Evolutionary conservation across 305 asterid species (phyloP).

Genomic region (Fraxinus albicans): DNA sequence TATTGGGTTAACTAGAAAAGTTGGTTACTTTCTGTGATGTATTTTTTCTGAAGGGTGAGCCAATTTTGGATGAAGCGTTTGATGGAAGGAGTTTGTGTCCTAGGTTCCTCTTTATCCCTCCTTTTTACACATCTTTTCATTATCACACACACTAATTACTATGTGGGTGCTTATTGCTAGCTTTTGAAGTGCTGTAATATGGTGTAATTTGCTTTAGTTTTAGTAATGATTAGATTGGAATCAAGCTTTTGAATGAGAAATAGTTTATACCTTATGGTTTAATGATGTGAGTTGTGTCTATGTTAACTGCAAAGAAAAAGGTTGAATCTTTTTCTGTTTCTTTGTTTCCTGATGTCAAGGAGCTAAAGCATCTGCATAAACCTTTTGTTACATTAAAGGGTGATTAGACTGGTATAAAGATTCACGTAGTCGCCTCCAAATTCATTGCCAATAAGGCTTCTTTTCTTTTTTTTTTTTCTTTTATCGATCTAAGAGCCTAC

Average conservation of each 20-base stretch:
- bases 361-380: too few species aligned
- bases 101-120: slow-evolving; percentile 21
- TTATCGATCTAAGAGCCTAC: neutral
- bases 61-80: neutral
- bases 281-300: neutral
- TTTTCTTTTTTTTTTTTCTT: too few species aligned
- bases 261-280: neutral
- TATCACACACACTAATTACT: neutral
- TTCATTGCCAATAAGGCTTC: too few species aligned
- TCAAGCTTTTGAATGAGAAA: neutral
- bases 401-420: neutral
- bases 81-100: slow-evolving; percentile 10
- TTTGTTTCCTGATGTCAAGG: neutral
- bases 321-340: neutral
- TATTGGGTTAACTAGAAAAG: neutral
- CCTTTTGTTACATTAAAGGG: neutral
- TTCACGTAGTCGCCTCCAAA: too few species aligned
- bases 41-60: neutral
- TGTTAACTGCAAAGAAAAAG: neutral
- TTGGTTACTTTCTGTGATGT: neutral
- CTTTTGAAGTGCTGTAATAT: neutral
- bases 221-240: slow-evolving; percentile 5
- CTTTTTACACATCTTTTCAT: neutral
- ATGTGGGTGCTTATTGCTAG: slow-evolving; percentile 6
- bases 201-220: neutral